These are phyloP conservation scores for Laburnicola sp. DNA, from an alignment of 2,329 filamentous ascomycete genomes.

Conservation along the genomic window DNA sequence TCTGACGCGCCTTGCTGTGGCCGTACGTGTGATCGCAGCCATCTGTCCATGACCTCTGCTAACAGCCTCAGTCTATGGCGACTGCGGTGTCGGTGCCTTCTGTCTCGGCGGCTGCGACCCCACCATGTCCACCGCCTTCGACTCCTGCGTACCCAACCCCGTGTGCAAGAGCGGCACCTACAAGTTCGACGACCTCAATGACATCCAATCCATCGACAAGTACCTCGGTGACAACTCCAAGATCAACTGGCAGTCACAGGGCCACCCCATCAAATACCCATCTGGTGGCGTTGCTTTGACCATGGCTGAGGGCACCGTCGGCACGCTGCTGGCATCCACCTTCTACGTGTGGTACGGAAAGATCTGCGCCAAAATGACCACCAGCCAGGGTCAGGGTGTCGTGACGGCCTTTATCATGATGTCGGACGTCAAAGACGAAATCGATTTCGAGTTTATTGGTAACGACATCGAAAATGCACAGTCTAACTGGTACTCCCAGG, in stretches of 20 bases:
- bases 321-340: slow-evolving; percentile 82
- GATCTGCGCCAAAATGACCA: slow-evolving; percentile 82
- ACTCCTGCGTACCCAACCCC: slow-evolving; percentile 83
- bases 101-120: slow-evolving; percentile 96
- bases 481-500: slow-evolving; percentile 97
- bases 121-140: slow-evolving; percentile 76
- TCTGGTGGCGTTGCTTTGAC: slow-evolving; percentile 71
- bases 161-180: slow-evolving; percentile 76
- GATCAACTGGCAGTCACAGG: slow-evolving; percentile 87
- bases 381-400: slow-evolving; percentile 81
- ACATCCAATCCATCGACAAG: slow-evolving; percentile 70
- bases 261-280: slow-evolving; percentile 68
- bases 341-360: slow-evolving; percentile 97
- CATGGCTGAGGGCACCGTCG: slow-evolving; percentile 82
- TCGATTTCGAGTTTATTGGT: slow-evolving; percentile 95
- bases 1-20: slow-evolving; percentile 54
- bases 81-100: slow-evolving; percentile 92
- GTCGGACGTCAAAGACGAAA: slow-evolving; percentile 95
- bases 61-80: slow-evolving; percentile 72
- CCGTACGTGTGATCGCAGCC: slow-evolving; percentile 33
- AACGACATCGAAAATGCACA: slow-evolving; percentile 75
- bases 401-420: slow-evolving; percentile 97
- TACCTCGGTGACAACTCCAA: slow-evolving; percentile 83
- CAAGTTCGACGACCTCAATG: slow-evolving; percentile 72
- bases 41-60: slow-evolving; percentile 16